Conservation (phyloP, 2,329 filamentous ascomycete genomes). For the Xylariaceae sp. region DNA sequence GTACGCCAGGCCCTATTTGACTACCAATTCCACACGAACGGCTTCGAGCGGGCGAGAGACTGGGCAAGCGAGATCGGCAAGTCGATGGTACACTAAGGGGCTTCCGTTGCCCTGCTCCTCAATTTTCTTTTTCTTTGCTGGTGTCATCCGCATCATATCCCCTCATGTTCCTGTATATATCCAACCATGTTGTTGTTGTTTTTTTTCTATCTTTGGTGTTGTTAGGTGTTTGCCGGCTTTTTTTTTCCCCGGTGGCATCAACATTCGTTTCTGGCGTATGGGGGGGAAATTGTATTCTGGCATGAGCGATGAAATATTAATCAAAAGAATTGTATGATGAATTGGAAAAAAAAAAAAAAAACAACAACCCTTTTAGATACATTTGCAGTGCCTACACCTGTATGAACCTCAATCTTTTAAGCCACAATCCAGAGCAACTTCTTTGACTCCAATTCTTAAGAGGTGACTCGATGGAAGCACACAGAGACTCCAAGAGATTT, state of each 20-base stretch:
- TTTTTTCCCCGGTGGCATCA: not conserved
- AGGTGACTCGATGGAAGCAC: too few species aligned
- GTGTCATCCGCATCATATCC: not conserved
- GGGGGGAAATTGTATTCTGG: not conserved
- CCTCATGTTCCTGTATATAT: not conserved
- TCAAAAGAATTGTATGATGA: too few species aligned
- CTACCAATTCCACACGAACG: constrained; percentile 59
- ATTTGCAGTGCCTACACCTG: too few species aligned
- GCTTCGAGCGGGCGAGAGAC: constrained; percentile 61
- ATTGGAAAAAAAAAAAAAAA: too few species aligned
- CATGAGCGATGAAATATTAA: too few species aligned
- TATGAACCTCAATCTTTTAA: too few species aligned
- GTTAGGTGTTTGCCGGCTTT: not conserved
- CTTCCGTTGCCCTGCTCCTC: not conserved
- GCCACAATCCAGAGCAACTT: too few species aligned
- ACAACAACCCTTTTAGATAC: too few species aligned
- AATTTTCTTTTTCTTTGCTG: not conserved
- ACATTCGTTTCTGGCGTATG: not conserved
- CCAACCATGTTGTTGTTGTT: not conserved
- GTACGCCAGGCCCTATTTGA: constrained; percentile 63
- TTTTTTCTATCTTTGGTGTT: not conserved
- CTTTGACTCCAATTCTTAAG: too few species aligned
- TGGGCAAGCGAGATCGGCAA: constrained; percentile 59
- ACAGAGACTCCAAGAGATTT: too few species aligned
- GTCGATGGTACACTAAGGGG: constrained; percentile 26